Percentiles rank a stretch among this genome's conserved stretches.
Evolutionary conservation across 2,329 filamentous ascomycete genomes (phyloP).

Genomic region (Fusarium odoratissimum): DNA sequence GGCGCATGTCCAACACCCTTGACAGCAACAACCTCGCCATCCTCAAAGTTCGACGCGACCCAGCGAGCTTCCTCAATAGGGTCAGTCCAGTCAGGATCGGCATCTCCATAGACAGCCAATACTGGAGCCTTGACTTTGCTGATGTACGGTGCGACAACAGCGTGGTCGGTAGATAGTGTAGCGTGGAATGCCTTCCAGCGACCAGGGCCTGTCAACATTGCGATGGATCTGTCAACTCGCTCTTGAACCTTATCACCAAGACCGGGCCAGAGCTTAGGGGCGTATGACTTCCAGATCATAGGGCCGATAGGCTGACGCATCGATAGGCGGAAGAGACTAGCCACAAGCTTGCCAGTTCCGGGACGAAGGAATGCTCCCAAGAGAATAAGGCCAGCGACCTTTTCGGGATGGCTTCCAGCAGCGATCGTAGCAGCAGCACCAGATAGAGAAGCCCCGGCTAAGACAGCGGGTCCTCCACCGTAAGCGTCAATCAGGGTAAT

Average conservation of each 20-base stretch:
- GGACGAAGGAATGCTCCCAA: constrained; percentile 24
- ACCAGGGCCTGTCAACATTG: constrained; percentile 20
- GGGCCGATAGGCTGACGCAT: constrained; percentile 6
- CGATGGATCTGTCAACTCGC: constrained; percentile 11
- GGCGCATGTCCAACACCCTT: constrained; percentile 28
- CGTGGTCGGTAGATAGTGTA: constrained; percentile 23
- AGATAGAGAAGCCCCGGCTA: constrained; percentile 14
- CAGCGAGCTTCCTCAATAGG: constrained; percentile 25
- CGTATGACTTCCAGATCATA: constrained; percentile 19
- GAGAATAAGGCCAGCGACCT: constrained; percentile 21
- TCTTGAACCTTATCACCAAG: constrained; percentile 19
- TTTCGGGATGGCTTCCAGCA: constrained; percentile 14
- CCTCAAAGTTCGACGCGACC: constrained; percentile 20
- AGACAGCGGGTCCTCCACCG: constrained; percentile 11
- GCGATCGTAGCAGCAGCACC: constrained; percentile 28
- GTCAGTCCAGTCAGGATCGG: constrained; percentile 28
- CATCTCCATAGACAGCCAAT: constrained; percentile 29
- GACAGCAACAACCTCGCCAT: constrained; percentile 4
- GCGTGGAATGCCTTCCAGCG: constrained; percentile 31
- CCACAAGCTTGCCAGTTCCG: neutral
- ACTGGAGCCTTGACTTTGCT: constrained; percentile 26
- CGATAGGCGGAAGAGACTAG: neutral
- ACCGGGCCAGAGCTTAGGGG: constrained; percentile 26
- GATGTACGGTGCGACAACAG: constrained; percentile 12
- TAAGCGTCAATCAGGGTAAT: constrained; percentile 12